A percentile compares a stretch with the other conserved stretches of the same genome.
These are phyloP conservation scores for Plasmopara halstedii DNA, from an alignment of 352 stramenopile species.

Conservation along the genomic window DNA sequence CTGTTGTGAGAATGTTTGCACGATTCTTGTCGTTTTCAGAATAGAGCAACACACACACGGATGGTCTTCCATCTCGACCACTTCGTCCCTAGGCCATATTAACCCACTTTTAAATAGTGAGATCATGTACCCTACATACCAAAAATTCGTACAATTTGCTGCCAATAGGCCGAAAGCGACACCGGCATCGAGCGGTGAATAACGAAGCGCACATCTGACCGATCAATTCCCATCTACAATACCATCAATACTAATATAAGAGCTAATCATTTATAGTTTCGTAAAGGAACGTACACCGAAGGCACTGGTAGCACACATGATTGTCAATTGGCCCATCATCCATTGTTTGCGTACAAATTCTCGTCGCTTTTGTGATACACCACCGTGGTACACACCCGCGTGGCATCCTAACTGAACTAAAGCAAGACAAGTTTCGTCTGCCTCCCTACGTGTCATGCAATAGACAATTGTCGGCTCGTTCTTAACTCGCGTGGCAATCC, in stretches of 20 bases:
- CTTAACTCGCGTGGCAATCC: constrained; percentile 27
- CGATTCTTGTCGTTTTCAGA: constrained; percentile 46
- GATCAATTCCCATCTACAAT: constrained; percentile 73
- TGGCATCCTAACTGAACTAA: constrained; percentile 43
- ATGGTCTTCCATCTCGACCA: constrained; percentile 46
- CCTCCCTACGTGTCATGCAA: constrained; percentile 65
- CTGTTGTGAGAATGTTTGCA: constrained; percentile 35
- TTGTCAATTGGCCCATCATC: constrained; percentile 61
- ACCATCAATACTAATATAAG: neutral
- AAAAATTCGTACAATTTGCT: constrained; percentile 56
- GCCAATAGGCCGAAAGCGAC: constrained; percentile 57
- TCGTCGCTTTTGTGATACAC: constrained; percentile 38
- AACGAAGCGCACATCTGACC: constrained; percentile 64
- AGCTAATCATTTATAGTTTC: neutral
- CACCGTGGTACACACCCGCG: constrained; percentile 68
- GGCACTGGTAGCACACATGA: constrained; percentile 72
- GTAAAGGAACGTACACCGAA: constrained; percentile 49
- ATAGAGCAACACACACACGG: constrained; percentile 57
- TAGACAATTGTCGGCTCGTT: constrained; percentile 54
- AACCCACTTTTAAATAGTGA: neutral
- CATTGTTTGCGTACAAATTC: constrained; percentile 75
- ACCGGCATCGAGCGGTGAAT: constrained; percentile 65
- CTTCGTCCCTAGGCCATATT: constrained; percentile 41
- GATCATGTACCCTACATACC: neutral
- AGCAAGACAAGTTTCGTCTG: constrained; percentile 44